phyloP scores from a whole-genome alignment of 2,329 filamentous ascomycete genomes.

The Diaporthe citrichinensis region DNA sequence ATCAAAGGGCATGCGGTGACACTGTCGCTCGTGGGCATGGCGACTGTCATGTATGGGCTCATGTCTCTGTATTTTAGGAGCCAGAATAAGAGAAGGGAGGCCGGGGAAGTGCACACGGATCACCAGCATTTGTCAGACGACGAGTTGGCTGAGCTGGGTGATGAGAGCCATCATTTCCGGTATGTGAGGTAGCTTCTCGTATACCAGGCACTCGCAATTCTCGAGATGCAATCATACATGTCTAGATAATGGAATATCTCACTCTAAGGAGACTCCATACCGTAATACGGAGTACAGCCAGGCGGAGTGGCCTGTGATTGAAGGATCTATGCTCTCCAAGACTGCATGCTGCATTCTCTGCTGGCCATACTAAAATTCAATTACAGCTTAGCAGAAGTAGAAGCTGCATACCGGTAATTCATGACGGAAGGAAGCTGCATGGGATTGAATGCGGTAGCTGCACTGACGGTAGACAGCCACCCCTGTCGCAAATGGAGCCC shows the following conservation, averaged over 20 bases:
- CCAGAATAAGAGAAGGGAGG: slow-evolving; percentile 62
- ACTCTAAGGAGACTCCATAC: not conserved
- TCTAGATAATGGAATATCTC: not conserved
- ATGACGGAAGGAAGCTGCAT: not conserved
- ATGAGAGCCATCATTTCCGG: slow-evolving; percentile 65
- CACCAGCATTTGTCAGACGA: slow-evolving; percentile 60
- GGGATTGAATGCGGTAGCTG: not conserved
- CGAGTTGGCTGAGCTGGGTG: slow-evolving; percentile 64
- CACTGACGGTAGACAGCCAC: not conserved
- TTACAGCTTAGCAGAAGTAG: not conserved
- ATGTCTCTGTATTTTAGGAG: slow-evolving; percentile 67
- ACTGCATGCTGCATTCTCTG: not conserved
- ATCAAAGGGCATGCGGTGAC: slow-evolving; percentile 74
- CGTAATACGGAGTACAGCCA: not conserved
- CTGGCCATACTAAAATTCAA: not conserved
- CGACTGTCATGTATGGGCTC: slow-evolving; percentile 65
- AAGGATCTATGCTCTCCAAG: too few relatives aligned
- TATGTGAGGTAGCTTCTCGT: slow-evolving; percentile 56
- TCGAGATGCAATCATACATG: not conserved
- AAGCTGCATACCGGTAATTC: not conserved
- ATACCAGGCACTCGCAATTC: not conserved
- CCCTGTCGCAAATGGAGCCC: not conserved
- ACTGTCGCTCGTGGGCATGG: slow-evolving; percentile 69
- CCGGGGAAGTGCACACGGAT: slow-evolving; percentile 54
- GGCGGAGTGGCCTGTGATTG: not conserved